Evolutionary conservation across 78 protist genomes (phyloP).

Genomic region (Cavenderia fasciculata): DNA sequence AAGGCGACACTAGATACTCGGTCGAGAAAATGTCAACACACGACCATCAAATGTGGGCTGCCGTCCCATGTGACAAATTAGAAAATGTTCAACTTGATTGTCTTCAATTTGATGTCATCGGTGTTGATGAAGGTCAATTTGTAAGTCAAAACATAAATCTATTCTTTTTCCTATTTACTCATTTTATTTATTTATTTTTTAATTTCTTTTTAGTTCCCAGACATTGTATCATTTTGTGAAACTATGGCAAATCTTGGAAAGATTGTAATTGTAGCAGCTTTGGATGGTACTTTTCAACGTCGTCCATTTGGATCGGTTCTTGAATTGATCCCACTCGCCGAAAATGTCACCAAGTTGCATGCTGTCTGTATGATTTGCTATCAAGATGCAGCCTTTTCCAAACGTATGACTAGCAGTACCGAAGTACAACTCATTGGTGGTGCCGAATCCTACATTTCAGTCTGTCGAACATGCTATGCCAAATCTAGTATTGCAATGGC

Average conservation of each 20-base stretch:
- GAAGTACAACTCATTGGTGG: conserved; percentile 87
- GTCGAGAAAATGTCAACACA: too few species aligned
- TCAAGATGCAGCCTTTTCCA: conserved; percentile 77
- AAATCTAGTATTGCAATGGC: too few species aligned
- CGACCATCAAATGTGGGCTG: too few species aligned
- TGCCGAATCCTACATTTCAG: conserved; percentile 84
- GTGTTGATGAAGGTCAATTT: conserved; percentile 89
- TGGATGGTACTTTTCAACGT: conserved; percentile 81
- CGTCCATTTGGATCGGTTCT: conserved; percentile 70
- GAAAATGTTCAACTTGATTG: too few species aligned
- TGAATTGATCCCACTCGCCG: conserved; percentile 83
- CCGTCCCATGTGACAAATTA: too few species aligned
- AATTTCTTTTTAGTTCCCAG: conserved; percentile 72
- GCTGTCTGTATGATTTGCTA: conserved; percentile 78
- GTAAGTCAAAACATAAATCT: not conserved
- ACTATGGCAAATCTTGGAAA: conserved; percentile 78
- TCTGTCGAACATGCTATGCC: conserved; percentile 86
- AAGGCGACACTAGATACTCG: too few species aligned
- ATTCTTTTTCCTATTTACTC: not conserved
- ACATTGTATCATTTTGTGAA: conserved; percentile 79
- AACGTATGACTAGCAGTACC: conserved; percentile 22
- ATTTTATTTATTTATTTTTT: not conserved
- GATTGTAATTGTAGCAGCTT: conserved; percentile 85
- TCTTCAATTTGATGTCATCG: conserved; percentile 84
- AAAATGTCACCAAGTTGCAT: conserved; percentile 77